Conservation (phyloP, 2,329 filamentous ascomycete species). For the Paraconiothyrium sp. region DNA sequence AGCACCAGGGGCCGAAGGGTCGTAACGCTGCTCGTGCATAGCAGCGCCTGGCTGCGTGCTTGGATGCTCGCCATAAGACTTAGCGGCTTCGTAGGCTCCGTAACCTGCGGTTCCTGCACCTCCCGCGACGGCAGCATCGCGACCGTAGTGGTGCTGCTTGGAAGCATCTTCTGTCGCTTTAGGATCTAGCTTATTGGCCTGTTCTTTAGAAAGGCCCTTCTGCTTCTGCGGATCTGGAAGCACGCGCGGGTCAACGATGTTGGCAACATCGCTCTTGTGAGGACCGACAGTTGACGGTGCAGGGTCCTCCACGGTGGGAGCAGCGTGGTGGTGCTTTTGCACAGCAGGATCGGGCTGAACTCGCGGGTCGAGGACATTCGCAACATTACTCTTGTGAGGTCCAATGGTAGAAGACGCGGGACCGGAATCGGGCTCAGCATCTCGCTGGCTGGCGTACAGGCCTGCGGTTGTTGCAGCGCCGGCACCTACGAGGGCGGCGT, state of each 20-base stretch:
- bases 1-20: conserved; percentile 29
- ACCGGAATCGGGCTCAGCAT: conserved; percentile 30
- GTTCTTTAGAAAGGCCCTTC: conserved; percentile 32
- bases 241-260: conserved; percentile 44
- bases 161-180: conserved; percentile 30
- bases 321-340: conserved; percentile 32
- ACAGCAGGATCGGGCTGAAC: conserved; percentile 32
- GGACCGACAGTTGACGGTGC: conserved; percentile 41
- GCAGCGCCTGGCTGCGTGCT: conserved; percentile 40
- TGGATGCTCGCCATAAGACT: conserved; percentile 40
- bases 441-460: conserved; percentile 25
- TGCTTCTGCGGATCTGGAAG: conserved; percentile 41
- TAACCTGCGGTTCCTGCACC: conserved; percentile 43
- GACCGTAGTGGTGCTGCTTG: conserved; percentile 38
- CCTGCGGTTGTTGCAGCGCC: conserved; percentile 25
- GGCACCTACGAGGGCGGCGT: conserved; percentile 35
- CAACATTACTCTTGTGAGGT: conserved; percentile 44
- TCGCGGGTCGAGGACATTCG: conserved; percentile 47
- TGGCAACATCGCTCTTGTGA: conserved; percentile 44
- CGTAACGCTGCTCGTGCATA: conserved; percentile 37
- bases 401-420: conserved; percentile 37
- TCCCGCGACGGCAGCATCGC: conserved; percentile 42
- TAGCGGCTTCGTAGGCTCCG: conserved; percentile 44
- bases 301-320: conserved; percentile 33
- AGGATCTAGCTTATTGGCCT: conserved; percentile 38